Base-by-base conservation (phyloP, 352 stramenopile genomes). In the Phytopythium cucurbitacearum region DNA sequence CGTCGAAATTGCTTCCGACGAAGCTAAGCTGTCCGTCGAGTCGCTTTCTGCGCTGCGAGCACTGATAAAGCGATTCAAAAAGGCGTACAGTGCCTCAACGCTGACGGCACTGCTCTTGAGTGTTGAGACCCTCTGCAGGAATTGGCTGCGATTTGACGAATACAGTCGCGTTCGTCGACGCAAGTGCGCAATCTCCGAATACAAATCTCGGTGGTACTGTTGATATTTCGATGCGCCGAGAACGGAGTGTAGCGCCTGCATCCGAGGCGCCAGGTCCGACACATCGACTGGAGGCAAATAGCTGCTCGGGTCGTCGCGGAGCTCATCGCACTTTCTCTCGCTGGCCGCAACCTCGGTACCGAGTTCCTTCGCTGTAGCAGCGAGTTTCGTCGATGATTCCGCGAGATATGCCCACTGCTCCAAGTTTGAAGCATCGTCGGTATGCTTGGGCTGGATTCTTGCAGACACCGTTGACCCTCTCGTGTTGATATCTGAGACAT, bases 171-270 rank as follows among this genome's bases (percentile, higher is more conserved):
- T 59, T 2, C 51, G 62, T 7, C 55, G 42, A 9, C 76, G 64
- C 2, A 89, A 50, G n/a, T 47, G 53, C 21, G 69, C 56, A 0
- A 80, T 49, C 46, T 87, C 59, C 0, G 40, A 7, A 44, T 75
- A 69, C 28, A 89, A 44, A 40, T 89, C 76, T 4, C 41, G 28
- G 0, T 64, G 63, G 54, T 87, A 89, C 3, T 54, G 49, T 32
- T 56, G 56, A 40, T 87, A 85, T 11, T 67, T 63, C 3, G 46
- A 13, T 11, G 21, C 41, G 0, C 79, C 79, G 1, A 89, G 56
- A n/a, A 89, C 65, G 46, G 80, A 73, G n/a, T 69, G 52, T 5
- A 89, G 48, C 42, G 72, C 73, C 10, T 76, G 74, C 13, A 81
- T 41, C 43, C 85, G 84, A 0, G 74, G 59, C 10, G 59, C 54